A percentile compares a stretch with the other conserved stretches of the same genome.
These are phyloP conservation scores for Aspergillus phoenicis DNA, from an alignment of 2,329 filamentous ascomycete species.

Conservation along the genomic window DNA sequence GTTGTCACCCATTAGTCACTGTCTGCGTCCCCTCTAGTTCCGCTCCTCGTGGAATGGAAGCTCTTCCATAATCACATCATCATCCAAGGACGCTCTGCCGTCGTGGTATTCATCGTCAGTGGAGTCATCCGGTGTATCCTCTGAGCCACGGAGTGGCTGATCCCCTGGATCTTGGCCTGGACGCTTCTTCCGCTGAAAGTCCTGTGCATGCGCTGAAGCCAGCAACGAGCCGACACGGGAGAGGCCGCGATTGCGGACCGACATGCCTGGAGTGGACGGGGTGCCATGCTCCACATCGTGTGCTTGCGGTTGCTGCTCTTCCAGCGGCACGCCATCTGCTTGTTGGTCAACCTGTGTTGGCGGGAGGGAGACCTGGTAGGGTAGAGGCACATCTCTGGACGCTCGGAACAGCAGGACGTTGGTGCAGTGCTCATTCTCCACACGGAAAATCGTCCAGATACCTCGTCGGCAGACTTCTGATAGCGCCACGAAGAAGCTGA, in stretches of 20 bases:
- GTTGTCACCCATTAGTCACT: not conserved
- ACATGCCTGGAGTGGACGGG: conserved; percentile 29
- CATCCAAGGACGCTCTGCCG: conserved; percentile 15
- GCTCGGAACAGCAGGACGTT: conserved; percentile 91
- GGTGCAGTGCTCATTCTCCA: conserved; percentile 96
- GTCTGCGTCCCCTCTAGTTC: not conserved
- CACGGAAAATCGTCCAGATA: conserved; percentile 88
- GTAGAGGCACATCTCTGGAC: conserved; percentile 80
- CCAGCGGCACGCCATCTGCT: conserved; percentile 28
- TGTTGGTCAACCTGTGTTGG: conserved; percentile 17
- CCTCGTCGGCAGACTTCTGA: conserved; percentile 82
- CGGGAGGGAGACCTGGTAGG: conserved; percentile 62
- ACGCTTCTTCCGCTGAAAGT: conserved; percentile 80
- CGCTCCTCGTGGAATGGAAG: conserved; percentile 14
- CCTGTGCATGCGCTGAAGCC: conserved; percentile 81
- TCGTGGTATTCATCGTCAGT: conserved; percentile 43
- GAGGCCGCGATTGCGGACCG: conserved; percentile 39
- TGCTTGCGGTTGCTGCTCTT: conserved; percentile 27
- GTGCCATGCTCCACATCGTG: conserved; percentile 34
- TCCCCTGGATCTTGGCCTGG: conserved; percentile 47
- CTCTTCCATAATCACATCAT: conserved; percentile 23
- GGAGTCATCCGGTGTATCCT: conserved; percentile 38
- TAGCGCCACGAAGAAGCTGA: conserved; percentile 77
- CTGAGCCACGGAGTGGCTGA: conserved; percentile 37
- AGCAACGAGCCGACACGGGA: conserved; percentile 68